phyloP scores from a whole-genome alignment of 2,329 filamentous ascomycete species.

The Ophiostoma pallidulum region DNA sequence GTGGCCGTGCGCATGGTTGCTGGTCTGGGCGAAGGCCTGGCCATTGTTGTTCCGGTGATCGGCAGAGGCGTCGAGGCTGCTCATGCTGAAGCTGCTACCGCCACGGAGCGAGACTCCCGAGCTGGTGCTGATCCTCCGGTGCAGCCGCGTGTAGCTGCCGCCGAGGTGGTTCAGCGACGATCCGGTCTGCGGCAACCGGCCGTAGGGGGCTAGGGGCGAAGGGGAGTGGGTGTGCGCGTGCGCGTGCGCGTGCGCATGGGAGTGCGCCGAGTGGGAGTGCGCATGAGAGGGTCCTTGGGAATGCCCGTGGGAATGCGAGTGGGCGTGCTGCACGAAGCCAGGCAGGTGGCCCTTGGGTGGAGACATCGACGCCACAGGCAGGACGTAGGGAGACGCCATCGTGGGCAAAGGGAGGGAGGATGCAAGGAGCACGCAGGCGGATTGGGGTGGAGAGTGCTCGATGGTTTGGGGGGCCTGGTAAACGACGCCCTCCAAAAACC shows the following conservation, averaged over 20 bases:
- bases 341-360: slow-evolving; percentile 32
- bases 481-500: too few relatives aligned
- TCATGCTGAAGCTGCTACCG: slow-evolving; percentile 24
- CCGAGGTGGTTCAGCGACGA: slow-evolving; percentile 16
- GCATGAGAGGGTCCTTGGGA: slow-evolving; percentile 27
- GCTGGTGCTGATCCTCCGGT: slow-evolving; percentile 19
- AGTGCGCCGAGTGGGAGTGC: slow-evolving; percentile 20
- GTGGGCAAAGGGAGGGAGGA: slow-evolving; percentile 23
- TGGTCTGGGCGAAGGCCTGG: too few relatives aligned
- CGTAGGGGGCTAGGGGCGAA: slow-evolving; percentile 32
- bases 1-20: slow-evolving; percentile 20
- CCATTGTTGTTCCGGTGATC: slow-evolving; percentile 14
- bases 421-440: too few relatives aligned
- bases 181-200: slow-evolving; percentile 21
- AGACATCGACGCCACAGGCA: slow-evolving; percentile 40
- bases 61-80: slow-evolving; percentile 7
- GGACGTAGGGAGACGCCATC: slow-evolving; percentile 40
- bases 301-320: slow-evolving; percentile 21
- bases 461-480: too few relatives aligned
- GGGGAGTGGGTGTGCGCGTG: slow-evolving; percentile 30
- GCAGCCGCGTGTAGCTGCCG: slow-evolving; percentile 6
- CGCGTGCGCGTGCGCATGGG: not conserved
- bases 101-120: slow-evolving; percentile 13
- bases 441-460: not conserved
- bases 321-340: slow-evolving; percentile 24